Conservation (phyloP, 805 yeast species). For the Kluyveromyces starmeri region DNA sequence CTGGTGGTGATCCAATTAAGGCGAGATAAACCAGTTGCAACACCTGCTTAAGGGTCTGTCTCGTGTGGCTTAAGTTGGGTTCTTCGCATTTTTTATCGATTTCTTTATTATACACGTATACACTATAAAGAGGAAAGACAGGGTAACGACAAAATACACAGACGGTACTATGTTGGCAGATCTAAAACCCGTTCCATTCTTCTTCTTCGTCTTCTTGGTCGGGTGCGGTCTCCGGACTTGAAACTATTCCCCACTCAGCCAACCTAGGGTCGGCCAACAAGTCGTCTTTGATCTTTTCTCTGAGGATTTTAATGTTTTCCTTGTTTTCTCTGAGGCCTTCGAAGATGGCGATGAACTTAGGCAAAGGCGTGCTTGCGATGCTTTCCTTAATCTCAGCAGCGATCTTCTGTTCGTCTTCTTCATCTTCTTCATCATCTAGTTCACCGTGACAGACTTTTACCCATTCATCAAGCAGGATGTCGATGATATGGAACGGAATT, state of each 20-base stretch:
- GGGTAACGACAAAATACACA: no score
- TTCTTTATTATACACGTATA: background rate
- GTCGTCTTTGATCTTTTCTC: conserved; percentile 56
- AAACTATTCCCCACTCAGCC: conserved; percentile 48
- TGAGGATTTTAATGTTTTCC: conserved; percentile 50
- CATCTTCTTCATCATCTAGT: conserved; percentile 38
- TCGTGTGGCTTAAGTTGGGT: no score
- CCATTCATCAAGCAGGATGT: conserved; percentile 76
- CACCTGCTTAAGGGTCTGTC: no score
- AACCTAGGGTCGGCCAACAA: conserved; percentile 58
- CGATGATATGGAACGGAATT: conserved; percentile 76
- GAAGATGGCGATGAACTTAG: conserved; percentile 52
- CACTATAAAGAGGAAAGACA: background rate
- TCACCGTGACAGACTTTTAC: conserved; percentile 53
- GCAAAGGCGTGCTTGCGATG: conserved; percentile 43
- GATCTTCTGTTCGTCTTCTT: conserved; percentile 35
- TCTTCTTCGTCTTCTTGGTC: conserved; percentile 26
- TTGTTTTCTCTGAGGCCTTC: conserved; percentile 39
- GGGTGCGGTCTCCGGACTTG: conserved; percentile 22
- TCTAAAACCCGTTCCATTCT: conserved; percentile 37
- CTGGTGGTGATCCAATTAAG: no score
- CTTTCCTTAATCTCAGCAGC: conserved; percentile 27
- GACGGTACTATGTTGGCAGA: no score
- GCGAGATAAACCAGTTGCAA: no score
- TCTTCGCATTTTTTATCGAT: no score